A percentile compares a stretch with the other conserved stretches of the same genome.
phyloP scores from a whole-genome alignment of 805 yeast genomes.

The Kluyveromyces dobzhanskii region DNA sequence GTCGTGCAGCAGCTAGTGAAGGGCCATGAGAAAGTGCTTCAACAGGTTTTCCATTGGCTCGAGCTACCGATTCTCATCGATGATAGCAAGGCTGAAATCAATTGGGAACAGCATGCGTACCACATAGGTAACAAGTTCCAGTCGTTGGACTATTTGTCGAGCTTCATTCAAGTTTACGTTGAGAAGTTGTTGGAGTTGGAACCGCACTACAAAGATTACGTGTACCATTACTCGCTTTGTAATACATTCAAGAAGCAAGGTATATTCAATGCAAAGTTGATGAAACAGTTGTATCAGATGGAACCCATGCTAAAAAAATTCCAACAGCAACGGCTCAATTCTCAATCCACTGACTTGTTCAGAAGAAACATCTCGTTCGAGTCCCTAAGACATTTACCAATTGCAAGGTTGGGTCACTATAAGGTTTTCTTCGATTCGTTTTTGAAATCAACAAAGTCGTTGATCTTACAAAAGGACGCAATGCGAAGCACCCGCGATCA shows the following conservation, averaged over 20 bases:
- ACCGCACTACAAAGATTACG: conserved; percentile 2
- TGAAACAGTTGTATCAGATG: conserved; percentile 2
- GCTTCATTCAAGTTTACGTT: neutral
- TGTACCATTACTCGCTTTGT: conserved; percentile 3
- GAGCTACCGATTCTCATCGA: neutral
- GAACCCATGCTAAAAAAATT: conserved; percentile 4
- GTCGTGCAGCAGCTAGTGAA: neutral
- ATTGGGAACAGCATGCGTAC: neutral
- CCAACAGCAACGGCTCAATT: conserved; percentile 5
- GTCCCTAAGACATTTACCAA: conserved; percentile 3
- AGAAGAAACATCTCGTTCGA: conserved; percentile 4
- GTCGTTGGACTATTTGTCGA: conserved; percentile 1
- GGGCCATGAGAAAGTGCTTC: neutral
- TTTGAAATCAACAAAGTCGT: neutral
- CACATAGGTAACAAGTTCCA: conserved; percentile 1
- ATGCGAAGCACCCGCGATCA: neutral
- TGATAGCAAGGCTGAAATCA: neutral
- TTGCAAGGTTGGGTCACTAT: conserved; percentile 3
- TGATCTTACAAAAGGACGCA: neutral
- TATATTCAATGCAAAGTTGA: neutral
- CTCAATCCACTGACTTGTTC: conserved; percentile 3
- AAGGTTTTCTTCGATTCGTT: conserved; percentile 3
- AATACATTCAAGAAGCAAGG: conserved; percentile 3
- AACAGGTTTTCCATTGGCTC: conserved; percentile 1
- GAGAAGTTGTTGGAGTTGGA: conserved; percentile 1